These are phyloP conservation scores for Blumeria graminis DNA, from an alignment of 2,329 filamentous ascomycete species.

Conservation along the genomic window DNA sequence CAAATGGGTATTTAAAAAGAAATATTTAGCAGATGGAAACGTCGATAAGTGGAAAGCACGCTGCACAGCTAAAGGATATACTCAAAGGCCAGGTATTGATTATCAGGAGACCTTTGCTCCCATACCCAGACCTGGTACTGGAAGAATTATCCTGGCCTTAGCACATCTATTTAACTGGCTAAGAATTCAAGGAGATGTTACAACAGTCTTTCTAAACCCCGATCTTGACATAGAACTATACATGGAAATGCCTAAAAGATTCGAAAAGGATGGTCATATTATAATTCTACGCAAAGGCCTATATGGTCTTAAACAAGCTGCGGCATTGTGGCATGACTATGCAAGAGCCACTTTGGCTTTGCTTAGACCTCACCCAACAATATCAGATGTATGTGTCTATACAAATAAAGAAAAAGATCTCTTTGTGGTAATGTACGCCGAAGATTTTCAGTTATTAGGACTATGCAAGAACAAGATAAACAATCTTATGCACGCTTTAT, in stretches of 20 bases:
- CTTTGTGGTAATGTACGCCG: background rate
- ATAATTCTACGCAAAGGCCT: background rate
- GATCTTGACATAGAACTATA: background rate
- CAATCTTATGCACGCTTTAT: background rate
- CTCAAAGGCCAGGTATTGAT: background rate
- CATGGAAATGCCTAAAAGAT: background rate
- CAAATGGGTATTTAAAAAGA: slow-evolving; percentile 1
- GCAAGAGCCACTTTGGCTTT: background rate
- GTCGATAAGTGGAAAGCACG: background rate
- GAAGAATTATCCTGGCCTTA: background rate
- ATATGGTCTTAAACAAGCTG: background rate
- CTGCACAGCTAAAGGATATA: background rate
- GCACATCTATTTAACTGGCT: background rate
- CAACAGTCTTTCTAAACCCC: background rate
- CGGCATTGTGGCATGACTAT: background rate
- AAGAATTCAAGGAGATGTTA: background rate
- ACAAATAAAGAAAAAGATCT: background rate
- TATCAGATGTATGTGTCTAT: background rate
- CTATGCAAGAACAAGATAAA: background rate
- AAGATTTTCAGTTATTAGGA: background rate
- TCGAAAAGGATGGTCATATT: background rate
- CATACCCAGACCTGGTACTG: background rate
- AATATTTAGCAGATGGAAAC: background rate
- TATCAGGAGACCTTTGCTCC: background rate
- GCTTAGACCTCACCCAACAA: background rate